Evolutionary conservation across 768 basidiomycete genomes (phyloP), one percentile per base, ranked within the genome.

Genomic region (Lactarius hengduanensis): DNA sequence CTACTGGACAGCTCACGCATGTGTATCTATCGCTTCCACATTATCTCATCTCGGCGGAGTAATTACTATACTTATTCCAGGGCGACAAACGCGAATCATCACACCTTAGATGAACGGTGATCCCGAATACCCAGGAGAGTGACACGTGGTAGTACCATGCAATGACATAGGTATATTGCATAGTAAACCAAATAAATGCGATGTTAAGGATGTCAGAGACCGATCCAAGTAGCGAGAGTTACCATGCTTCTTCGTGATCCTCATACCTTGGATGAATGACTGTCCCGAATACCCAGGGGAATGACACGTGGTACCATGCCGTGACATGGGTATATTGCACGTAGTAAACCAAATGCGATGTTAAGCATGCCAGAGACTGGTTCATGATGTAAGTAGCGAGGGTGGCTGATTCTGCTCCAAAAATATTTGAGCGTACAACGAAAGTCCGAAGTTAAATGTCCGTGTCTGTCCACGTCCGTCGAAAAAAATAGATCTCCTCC

Each of bases 311-410:
- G 28, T 50, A 28, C 18, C 28, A 40, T 22, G 20, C 22, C 20
- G 22, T 16, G 11, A 13, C 32, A 20, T 36, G 54, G 20, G 40
- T n/a, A 28, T 60, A 60, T 57, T 56, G 65, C n/a, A 60, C 32
- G 38, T 65, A 45, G 11, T 53, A 57, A 56, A 36, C 34, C 20
- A 32, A 58, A 65, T 36, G 54, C 58, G 26, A 66, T 57, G 59
- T 2, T 57, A 66, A 60, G 50, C n/a, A 26, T 47, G 54, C 50
- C 47, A 26, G 41, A 57, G 22, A 45, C 28, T 26, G n/a, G 59
- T 60, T 59, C 59, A n/a, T 58, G 41, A 34, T 66, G 64, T 65
- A 45, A 61, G n/a, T 61, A 59, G 16, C 28, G 30, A 61, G 57
- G 38, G 59, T 15, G 43, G 32, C 26, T n/a, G 30, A 36, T 26